Conservation (phyloP, 768 basidiomycete species). For the Ramaria sp. region DNA sequence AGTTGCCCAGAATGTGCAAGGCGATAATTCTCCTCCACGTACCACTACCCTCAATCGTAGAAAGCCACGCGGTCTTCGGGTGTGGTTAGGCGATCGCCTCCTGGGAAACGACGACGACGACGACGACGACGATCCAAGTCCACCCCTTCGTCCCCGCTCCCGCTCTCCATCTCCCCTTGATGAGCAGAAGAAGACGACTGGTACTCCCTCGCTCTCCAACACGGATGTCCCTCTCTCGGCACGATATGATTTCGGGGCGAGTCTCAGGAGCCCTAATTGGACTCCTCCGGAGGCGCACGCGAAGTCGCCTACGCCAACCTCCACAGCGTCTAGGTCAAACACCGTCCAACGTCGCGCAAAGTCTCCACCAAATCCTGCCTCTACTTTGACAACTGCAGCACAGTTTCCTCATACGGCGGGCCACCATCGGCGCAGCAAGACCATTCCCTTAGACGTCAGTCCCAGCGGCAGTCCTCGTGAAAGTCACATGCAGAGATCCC, state of each 20-base stretch:
- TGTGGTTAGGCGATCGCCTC: conserved; percentile 13
- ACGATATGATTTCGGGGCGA: conserved; percentile 45
- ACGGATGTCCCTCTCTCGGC: conserved; percentile 34
- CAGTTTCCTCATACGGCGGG: conserved; percentile 10
- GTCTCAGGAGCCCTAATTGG: conserved; percentile 19
- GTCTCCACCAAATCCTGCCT: neutral
- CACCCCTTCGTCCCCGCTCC: neutral
- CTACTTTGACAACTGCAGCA: conserved; percentile 11
- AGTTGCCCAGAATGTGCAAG: conserved; percentile 32
- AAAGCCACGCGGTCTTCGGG: conserved; percentile 20
- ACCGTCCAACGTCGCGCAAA: neutral
- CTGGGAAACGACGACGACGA: conserved; percentile 9
- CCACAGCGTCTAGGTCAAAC: neutral
- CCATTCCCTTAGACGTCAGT: neutral
- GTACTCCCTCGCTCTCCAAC: conserved; percentile 2
- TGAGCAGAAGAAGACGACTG: conserved; percentile 8
- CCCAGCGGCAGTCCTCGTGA: neutral
- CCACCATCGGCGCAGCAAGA: neutral
- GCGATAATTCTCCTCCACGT: conserved; percentile 10
- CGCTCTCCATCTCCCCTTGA: neutral
- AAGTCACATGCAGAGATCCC: neutral
- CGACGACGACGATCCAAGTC: conserved; percentile 3
- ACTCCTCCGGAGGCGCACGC: neutral
- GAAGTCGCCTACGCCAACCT: neutral
- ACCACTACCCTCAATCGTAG: conserved; percentile 14